Base-by-base conservation (phyloP, 2,329 filamentous ascomycete genomes). In the Alternaria triticina region DNA sequence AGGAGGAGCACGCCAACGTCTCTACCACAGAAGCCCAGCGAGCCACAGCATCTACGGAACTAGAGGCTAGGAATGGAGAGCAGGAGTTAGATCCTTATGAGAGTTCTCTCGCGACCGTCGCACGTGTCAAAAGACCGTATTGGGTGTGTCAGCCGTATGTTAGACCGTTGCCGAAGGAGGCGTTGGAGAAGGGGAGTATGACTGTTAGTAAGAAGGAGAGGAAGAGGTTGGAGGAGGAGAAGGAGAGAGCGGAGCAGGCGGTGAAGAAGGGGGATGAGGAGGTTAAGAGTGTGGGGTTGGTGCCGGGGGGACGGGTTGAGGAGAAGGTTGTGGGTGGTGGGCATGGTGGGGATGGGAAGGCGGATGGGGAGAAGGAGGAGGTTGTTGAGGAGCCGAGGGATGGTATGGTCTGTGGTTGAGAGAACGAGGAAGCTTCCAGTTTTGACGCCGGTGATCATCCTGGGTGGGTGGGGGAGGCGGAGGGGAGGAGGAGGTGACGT, bases 91-190 rank as follows among this genome's bases (percentile, higher is more conserved):
- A 81, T 28, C 75, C 79, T 2, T 77, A 81, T 52, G 85, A 89
- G 73, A 90, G 86, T 77, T 91, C 90, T 5, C 81, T 88, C 17
- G 89, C 87, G 9, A 72, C 91, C 1, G 89, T 96, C 25, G 87
- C 86, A 59, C 84, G 88, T 64, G 97, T 93, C 75, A 90, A 89
- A 77, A 83, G 93, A 67, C 94, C 94, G 1, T 97, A 90, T 87
- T 97, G 93, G 93, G 86, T 97, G 5, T 93, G 90, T 56, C 94
- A 98, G 82, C 91, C 95, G 5, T 92, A 97, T 73, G 87, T 97
- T 7, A 84, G 94, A 59, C 94, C 94, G 44, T 79, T 97, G 73
- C 96, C 96, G 0, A 91, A 91, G 70, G 95, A 98, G 82, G 96
- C 96, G 3, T 74, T 96, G 68, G 90, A 90, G 66, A 94, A 93